These are phyloP conservation scores for Phoenix dactylifera DNA, from an alignment of 176 grass and related monocot species.

Conservation along the genomic window DNA sequence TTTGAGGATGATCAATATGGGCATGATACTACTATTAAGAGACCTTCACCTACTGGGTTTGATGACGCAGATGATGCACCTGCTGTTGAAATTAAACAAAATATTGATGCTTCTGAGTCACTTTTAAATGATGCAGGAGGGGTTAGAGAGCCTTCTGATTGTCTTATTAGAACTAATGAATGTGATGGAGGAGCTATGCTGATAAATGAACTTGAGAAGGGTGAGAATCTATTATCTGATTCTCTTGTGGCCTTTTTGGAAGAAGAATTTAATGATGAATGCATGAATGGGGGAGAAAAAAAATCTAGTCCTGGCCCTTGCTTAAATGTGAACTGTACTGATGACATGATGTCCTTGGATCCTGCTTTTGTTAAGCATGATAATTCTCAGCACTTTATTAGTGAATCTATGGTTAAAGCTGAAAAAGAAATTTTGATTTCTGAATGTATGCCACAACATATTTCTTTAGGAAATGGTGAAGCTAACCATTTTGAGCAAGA, in stretches of 20 bases:
- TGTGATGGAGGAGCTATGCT: constrained; percentile 26
- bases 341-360: constrained; percentile 4
- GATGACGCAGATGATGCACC: constrained; percentile 29
- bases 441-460: constrained; percentile 4
- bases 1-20: constrained; percentile 54
- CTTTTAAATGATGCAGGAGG: constrained; percentile 20
- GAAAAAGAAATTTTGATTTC: constrained; percentile 23
- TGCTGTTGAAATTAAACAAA: constrained; percentile 25
- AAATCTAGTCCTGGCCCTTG: constrained; percentile 12
- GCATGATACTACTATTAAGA: constrained; percentile 3
- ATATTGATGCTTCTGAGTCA: constrained; percentile 13
- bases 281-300: constrained; percentile 21
- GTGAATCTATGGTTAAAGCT: constrained; percentile 15
- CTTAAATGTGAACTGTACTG: constrained; percentile 6
- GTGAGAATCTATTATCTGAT: constrained; percentile 64
- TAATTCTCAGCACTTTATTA: constrained; percentile 11
- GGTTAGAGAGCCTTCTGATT: constrained; percentile 15
- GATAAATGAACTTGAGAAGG: constrained; percentile 39
- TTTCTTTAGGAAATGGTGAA: too few species aligned
- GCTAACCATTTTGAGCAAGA: constrained; percentile 1
- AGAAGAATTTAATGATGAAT: constrained; percentile 44
- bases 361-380: constrained; percentile 1
- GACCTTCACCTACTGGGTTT: constrained; percentile 16
- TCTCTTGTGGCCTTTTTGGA: constrained; percentile 69
- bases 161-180: constrained; percentile 17